Percentiles rank a stretch among this genome's conserved stretches.
Conservation (phyloP, 2,329 filamentous ascomycete genomes). For the Cordyceps farinosa region DNA sequence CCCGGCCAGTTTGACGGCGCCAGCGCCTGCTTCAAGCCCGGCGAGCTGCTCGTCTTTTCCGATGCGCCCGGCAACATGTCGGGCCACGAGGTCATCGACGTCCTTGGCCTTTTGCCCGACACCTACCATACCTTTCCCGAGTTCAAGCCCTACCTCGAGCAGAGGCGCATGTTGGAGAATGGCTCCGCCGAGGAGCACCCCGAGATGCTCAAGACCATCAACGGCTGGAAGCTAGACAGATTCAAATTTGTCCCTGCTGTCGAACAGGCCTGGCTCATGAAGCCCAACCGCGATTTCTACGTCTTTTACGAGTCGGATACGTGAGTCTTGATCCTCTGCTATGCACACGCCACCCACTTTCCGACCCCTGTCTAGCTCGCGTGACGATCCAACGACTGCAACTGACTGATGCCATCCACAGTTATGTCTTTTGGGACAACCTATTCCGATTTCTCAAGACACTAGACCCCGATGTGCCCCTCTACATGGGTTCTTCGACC, state of each 20-base stretch:
- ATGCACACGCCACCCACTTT: conserved; percentile 18
- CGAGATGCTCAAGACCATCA: conserved; percentile 31
- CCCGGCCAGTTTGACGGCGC: conserved; percentile 23
- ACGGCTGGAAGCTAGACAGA: conserved; percentile 52
- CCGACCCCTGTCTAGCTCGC: not conserved
- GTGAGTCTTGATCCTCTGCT: conserved; percentile 35
- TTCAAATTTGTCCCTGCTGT: conserved; percentile 57
- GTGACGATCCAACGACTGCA: not conserved
- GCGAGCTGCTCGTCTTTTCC: conserved; percentile 47
- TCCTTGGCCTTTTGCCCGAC: conserved; percentile 43
- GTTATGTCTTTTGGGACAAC: conserved; percentile 22
- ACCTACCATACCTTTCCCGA: conserved; percentile 33
- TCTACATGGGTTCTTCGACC: conserved; percentile 15
- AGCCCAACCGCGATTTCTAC: conserved; percentile 50
- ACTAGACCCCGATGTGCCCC: conserved; percentile 11
- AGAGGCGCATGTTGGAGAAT: conserved; percentile 34
- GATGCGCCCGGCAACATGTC: conserved; percentile 45
- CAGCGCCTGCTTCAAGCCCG: conserved; percentile 17
- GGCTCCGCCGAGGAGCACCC: conserved; percentile 31
- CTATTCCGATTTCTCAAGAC: conserved; percentile 20
- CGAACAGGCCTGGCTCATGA: conserved; percentile 45
- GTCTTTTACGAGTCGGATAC: conserved; percentile 56
- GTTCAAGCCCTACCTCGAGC: conserved; percentile 39
- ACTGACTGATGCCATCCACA: not conserved
- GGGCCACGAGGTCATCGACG: conserved; percentile 42